A percentile compares a stretch with the other conserved stretches of the same genome.
These are phyloP conservation scores for Fusarium subglutinans DNA, from an alignment of 2,329 filamentous ascomycete genomes.

Conservation along the genomic window DNA sequence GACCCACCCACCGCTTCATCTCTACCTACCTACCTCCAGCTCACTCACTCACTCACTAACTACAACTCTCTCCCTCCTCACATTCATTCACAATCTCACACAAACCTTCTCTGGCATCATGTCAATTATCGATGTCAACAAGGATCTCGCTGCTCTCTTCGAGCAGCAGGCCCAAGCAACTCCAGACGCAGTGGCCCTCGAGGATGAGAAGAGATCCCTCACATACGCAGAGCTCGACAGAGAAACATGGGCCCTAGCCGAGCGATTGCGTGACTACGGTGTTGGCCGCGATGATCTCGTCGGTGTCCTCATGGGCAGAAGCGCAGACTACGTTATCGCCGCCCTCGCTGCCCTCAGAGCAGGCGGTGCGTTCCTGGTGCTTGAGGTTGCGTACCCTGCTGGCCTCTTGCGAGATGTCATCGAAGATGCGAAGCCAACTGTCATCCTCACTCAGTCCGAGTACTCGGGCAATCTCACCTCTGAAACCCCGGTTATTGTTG, in stretches of 20 bases:
- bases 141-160: conserved; percentile 79
- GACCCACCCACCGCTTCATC: conserved; percentile 38
- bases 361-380: conserved; percentile 81
- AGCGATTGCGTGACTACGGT: conserved; percentile 70
- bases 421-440: conserved; percentile 76
- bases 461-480: conserved; percentile 73
- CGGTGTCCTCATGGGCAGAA: conserved; percentile 78
- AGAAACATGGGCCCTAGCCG: conserved; percentile 71
- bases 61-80: neutral
- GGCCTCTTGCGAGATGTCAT: conserved; percentile 79
- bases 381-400: conserved; percentile 81
- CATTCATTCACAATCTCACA: conserved; percentile 7
- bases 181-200: conserved; percentile 75
- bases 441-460: conserved; percentile 73
- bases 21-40: neutral
- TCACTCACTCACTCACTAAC: neutral
- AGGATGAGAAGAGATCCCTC: conserved; percentile 73
- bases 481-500: conserved; percentile 69
- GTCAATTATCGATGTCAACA: conserved; percentile 74
- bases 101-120: conserved; percentile 51
- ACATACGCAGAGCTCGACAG: conserved; percentile 78
- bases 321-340: conserved; percentile 81
- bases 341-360: conserved; percentile 81
- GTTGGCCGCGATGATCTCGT: conserved; percentile 79
- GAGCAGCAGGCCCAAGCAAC: conserved; percentile 72